Conservation (phyloP, 164 flowering plant genomes). For the Berberis thunbergii region DNA sequence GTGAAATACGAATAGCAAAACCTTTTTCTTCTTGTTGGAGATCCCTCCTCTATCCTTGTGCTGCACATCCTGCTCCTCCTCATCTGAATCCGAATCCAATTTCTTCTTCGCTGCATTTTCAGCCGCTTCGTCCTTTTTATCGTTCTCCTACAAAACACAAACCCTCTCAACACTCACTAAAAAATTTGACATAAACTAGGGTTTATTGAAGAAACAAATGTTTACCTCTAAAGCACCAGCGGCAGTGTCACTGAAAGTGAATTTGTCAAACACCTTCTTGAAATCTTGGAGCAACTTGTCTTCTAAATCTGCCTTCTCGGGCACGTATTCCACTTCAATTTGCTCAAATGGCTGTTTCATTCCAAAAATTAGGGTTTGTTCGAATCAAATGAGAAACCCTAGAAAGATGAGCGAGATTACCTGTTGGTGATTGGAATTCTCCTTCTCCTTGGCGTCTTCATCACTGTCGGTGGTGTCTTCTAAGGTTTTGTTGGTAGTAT, state of each 20-base stretch:
- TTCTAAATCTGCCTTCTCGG: conserved; percentile 73
- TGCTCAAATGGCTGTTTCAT: conserved; percentile 46
- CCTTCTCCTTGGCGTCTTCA: conserved; percentile 38
- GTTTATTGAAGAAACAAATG: too few species aligned
- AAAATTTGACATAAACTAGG: too few species aligned
- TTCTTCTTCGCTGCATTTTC: conserved; percentile 53
- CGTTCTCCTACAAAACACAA: conserved; percentile 37
- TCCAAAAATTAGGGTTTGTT: too few species aligned
- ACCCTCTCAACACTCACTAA: too few species aligned
- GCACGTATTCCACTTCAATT: conserved; percentile 77
- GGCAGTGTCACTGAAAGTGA: conserved; percentile 37
- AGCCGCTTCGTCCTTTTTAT: conserved; percentile 64
- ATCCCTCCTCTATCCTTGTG: conserved; percentile 71
- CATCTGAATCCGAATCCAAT: conserved; percentile 72
- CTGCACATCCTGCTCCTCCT: conserved; percentile 69
- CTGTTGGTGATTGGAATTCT: conserved; percentile 43
- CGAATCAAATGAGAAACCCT: too few species aligned
- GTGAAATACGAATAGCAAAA: conserved; percentile 13
- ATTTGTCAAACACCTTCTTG: conserved; percentile 74
- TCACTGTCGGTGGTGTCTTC: conserved; percentile 19
- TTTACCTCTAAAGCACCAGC: conserved; percentile 22
- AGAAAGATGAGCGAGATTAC: conserved; percentile 14
- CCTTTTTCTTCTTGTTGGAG: conserved; percentile 96
- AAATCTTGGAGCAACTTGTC: conserved; percentile 64
- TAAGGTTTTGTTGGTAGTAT: neutral